Evolutionary conservation across 2,329 filamentous ascomycete genomes (phyloP), one percentile per base, ranked within the genome.

Genomic region (Monilinia fructicola): DNA sequence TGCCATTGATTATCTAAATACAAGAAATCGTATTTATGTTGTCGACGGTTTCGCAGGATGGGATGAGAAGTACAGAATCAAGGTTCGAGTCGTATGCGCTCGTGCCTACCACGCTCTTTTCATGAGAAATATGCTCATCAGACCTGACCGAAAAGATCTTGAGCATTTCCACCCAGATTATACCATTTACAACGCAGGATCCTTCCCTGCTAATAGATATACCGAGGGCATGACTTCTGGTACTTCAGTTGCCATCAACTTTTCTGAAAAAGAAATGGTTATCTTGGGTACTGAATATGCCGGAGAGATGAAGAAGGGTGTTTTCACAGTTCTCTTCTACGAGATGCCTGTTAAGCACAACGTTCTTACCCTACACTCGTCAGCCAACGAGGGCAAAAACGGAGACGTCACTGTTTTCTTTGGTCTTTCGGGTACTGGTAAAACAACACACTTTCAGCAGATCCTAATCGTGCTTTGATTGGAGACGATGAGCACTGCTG

Each of bases 121-220:
- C 88, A 99, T 99, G 95, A 92, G 93, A 78, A 99, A 99, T 86
- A 99, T 99, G 95, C 90, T 99, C 78, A 99, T 99, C 84, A 91
- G 95, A 74, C 95, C 95, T 71, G 84, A 89, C 64, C 87, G 87
- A 71, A 91, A 96, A 81, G 93, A 99, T 84, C 89, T 99, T 65
- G 90, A 97, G 83, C 87, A 92, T 82, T 99, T 99, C 88, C 92
- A 97, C 81, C 95, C 95, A 75, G 94, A 99, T 85, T 99, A 99
- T 85, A 94, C 94, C 76, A 98, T 99, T 83, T 99, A 99, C 90
- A 99, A 99, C 79, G 95, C 93, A 70, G 95, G 95, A 74, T 92
- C 92, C 70, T 99, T 99, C 90, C 95, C 95, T 56, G 95, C 95
- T 78, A 99, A 99, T 85, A 89, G 94, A 81, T 99, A 90, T 83